Conservation (phyloP, 1,284 basidiomycete species). For the Ustilago hordei region DNA sequence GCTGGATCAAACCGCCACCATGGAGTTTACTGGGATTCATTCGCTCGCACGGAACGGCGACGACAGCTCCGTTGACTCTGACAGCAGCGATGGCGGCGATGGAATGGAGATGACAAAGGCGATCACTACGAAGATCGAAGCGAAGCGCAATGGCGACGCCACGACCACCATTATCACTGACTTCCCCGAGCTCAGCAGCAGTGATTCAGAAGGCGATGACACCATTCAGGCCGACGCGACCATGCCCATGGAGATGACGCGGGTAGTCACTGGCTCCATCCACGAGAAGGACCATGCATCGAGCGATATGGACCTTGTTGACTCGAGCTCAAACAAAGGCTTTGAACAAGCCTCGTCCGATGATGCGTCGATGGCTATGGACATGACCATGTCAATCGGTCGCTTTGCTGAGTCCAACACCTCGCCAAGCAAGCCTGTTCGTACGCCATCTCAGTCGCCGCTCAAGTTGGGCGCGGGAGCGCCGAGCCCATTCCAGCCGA, state of each 20-base stretch:
- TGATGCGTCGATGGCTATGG: slow-evolving; percentile 49
- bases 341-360: slow-evolving; percentile 28
- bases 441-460: slow-evolving; percentile 15
- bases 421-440: slow-evolving; percentile 36
- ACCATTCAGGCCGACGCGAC: slow-evolving; percentile 39
- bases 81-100: slow-evolving; percentile 30
- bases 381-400: slow-evolving; percentile 57
- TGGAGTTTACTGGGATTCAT: slow-evolving; percentile 52
- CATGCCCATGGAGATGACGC: slow-evolving; percentile 53
- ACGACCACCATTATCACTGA: slow-evolving; percentile 44
- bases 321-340: slow-evolving; percentile 29
- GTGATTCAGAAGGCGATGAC: slow-evolving; percentile 44
- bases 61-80: slow-evolving; percentile 27
- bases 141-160: slow-evolving; percentile 40
- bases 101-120: slow-evolving; percentile 53
- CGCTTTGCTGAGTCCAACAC: slow-evolving; percentile 18
- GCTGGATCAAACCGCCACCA: slow-evolving; percentile 41
- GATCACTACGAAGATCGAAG: slow-evolving; percentile 49
- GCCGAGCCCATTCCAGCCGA: slow-evolving; percentile 42
- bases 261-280: slow-evolving; percentile 45
- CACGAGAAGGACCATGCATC: slow-evolving; percentile 42
- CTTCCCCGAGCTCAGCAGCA: slow-evolving; percentile 28
- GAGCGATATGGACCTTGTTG: slow-evolving; percentile 49
- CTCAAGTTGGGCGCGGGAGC: slow-evolving; percentile 27
- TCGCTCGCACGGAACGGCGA: slow-evolving; percentile 9